Conservation (phyloP, 306 rosid species). For the Trifolium fragiferum region DNA sequence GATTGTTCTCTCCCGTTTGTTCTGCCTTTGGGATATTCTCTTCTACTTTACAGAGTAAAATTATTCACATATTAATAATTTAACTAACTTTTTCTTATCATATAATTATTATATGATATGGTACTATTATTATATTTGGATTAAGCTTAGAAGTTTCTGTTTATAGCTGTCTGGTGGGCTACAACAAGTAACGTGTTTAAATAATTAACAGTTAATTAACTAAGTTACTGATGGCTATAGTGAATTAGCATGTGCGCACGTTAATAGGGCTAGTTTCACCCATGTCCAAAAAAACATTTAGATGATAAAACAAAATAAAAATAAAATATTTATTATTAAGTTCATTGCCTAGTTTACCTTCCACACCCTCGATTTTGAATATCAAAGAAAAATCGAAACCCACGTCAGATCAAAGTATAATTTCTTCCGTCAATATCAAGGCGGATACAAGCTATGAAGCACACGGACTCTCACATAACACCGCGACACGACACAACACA, state of each 20-base stretch:
- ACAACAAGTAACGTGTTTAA: conserved; percentile 12
- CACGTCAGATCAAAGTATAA: too few relatives aligned
- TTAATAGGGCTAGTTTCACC: not conserved
- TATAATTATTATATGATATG: not conserved
- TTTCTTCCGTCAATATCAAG: too few relatives aligned
- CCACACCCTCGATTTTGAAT: too few relatives aligned
- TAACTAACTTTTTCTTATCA: not conserved
- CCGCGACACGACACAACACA: too few relatives aligned
- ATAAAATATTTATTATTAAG: not conserved
- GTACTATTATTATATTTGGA: not conserved
- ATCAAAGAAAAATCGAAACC: too few relatives aligned
- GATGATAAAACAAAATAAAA: not conserved
- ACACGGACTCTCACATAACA: too few relatives aligned
- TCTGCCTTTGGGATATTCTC: conserved; percentile 72
- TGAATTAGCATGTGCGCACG: conserved; percentile 29
- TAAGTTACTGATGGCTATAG: conserved; percentile 16
- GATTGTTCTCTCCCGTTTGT: conserved; percentile 65
- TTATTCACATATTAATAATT: conserved; percentile 24
- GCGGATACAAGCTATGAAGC: too few relatives aligned
- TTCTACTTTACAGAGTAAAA: conserved; percentile 54
- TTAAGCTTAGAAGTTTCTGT: conserved; percentile 23
- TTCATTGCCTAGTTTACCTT: not conserved
- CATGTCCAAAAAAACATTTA: not conserved
- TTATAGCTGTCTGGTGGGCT: conserved; percentile 17
- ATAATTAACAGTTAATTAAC: conserved; percentile 28